Conservation (phyloP, 352 stramenopile species). For the Globisporangium carolinianum region DNA sequence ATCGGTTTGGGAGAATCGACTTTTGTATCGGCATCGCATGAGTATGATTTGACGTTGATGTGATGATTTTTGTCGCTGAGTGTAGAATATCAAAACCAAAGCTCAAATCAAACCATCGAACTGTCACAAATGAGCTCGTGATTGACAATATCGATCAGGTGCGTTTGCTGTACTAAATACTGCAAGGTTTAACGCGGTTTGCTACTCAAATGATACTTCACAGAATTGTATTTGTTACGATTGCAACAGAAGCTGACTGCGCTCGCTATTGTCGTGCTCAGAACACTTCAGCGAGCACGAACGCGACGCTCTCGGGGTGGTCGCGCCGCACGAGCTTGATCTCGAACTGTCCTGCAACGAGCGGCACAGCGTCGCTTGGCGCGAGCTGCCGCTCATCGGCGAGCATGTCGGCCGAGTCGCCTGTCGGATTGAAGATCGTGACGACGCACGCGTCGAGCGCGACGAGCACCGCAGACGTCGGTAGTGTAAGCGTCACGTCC, state of each 20-base stretch:
- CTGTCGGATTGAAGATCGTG: conserved; percentile 9
- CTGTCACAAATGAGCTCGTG: too few species aligned
- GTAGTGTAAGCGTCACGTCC: conserved; percentile 22
- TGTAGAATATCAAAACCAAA: too few species aligned
- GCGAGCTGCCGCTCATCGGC: conserved; percentile 4
- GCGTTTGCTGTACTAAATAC: neutral
- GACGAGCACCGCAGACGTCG: conserved; percentile 30
- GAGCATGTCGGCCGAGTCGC: neutral
- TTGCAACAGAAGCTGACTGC: too few species aligned
- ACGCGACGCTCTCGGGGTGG: conserved; percentile 1
- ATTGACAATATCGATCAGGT: too few species aligned
- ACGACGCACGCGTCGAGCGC: conserved; percentile 19
- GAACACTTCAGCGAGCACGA: conserved; percentile 10
- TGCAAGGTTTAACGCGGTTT: neutral
- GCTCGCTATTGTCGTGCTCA: neutral
- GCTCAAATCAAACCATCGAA: too few species aligned
- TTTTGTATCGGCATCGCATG: too few species aligned
- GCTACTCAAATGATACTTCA: neutral
- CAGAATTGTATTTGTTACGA: too few species aligned
- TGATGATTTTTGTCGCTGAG: too few species aligned
- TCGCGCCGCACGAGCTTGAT: conserved; percentile 4
- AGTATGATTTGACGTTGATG: too few species aligned
- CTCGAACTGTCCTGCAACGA: neutral
- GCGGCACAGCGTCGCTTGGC: conserved; percentile 5
- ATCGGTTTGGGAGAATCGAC: too few species aligned